Base-by-base conservation (phyloP, 2,329 filamentous ascomycete genomes). In the Penicillium sp. region DNA sequence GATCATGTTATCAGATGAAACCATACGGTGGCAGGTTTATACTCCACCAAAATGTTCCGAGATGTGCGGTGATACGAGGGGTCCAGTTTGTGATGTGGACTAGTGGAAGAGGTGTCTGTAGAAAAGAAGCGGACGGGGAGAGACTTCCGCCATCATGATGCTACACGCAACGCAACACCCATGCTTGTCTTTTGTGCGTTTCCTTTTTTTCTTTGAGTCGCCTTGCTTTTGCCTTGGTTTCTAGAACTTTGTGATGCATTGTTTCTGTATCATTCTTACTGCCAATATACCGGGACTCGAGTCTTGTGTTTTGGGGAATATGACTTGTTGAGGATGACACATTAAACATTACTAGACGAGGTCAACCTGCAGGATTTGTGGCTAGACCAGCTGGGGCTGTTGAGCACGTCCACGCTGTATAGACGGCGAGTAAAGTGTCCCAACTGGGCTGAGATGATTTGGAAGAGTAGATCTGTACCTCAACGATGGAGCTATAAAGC, bases 161-260 rank as follows among this genome's bases (percentile, higher is more conserved):
- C 62, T 66, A 67, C 65, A 68, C 60, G 66, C 65, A 61, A 68
- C 52, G 63, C 61, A 62, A 68, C 54, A 63, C 61, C 65, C 18
- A 62, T 66, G 60, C 64, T 58, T 64, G 22, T 60, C 60, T 59
- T 61, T 58, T 24, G 43, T 46, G 35, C 35, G 6, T 35, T 50
- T 37, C 56, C 11, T 65, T 50, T 50, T 37, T 54, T 52, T 58
- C 27, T 43, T 49, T 35, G n/a, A 14, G 24, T 46, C 10, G 27
- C 18, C 33, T 50, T 50, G 19, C 19, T 44, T 54, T 50, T 39
- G 54, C 31, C 31, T 31, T 18, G 36, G 16, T 18, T 35, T 33
- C 11, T 51, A 51, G 55, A 53, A 36, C 35, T 47, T 57, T 40
- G 50, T 22, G 41, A 47, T 51, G 49, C 49, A 51, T 51, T 27